Evolutionary conservation across 148 eudicot species (phyloP).

Genomic region (Silene conica): DNA sequence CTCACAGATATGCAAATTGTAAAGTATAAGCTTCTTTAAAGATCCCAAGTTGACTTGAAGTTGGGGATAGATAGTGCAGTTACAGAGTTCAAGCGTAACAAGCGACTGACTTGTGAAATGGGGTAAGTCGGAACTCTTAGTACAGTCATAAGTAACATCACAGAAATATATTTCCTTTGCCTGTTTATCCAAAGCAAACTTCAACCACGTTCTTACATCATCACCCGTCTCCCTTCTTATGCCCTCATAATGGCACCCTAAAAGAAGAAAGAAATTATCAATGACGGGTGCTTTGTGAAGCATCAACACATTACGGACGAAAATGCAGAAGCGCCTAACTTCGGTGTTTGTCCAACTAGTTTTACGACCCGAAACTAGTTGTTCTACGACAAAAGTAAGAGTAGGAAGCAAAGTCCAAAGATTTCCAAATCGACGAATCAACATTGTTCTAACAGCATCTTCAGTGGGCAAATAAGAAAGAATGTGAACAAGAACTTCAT

Average conservation of each 20-base stretch:
- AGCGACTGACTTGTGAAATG: too few relatives aligned
- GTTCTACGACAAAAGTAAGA: too few relatives aligned
- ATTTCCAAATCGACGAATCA: slow-evolving; percentile 3
- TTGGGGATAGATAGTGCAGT: too few relatives aligned
- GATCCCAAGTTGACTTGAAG: background rate
- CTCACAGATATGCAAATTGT: background rate
- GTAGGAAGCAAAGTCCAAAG: slow-evolving; percentile 12
- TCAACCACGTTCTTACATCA: background rate
- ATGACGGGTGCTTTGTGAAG: background rate
- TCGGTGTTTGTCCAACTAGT: too few relatives aligned
- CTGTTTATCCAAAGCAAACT: background rate
- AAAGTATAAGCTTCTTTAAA: background rate
- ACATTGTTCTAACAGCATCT: background rate
- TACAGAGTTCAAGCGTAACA: too few relatives aligned
- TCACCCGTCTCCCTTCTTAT: background rate
- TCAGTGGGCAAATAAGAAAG: background rate
- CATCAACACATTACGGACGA: background rate
- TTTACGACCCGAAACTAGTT: too few relatives aligned
- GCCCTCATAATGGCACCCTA: background rate
- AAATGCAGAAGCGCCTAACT: background rate
- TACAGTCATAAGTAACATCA: too few relatives aligned
- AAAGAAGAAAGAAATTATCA: background rate
- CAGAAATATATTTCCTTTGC: background rate
- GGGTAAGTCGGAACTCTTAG: background rate
- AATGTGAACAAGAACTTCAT: background rate